These are phyloP conservation scores for Garcia nutans DNA, from an alignment of 345 rosid species.

Conservation along the genomic window DNA sequence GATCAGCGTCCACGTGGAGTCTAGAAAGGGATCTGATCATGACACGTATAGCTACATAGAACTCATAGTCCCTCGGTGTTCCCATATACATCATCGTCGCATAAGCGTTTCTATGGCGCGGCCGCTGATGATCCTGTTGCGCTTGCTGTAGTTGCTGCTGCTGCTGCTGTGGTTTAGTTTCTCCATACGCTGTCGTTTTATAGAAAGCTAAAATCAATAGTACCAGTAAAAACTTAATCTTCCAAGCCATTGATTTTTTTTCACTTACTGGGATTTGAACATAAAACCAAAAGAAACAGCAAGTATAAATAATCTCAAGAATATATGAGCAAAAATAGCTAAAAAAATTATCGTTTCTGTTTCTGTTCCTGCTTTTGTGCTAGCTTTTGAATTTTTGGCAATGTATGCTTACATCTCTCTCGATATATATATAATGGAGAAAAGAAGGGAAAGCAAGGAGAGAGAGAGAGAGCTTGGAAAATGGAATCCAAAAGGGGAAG, in stretches of 20 bases:
- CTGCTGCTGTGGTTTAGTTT: background rate
- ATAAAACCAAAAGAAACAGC: background rate
- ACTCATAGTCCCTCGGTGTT: constrained; percentile 96
- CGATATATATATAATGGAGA: background rate
- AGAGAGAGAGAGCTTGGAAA: background rate
- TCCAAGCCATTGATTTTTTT: constrained; percentile 3
- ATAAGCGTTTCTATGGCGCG: constrained; percentile 68
- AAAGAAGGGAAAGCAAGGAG: background rate
- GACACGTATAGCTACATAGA: constrained; percentile 89
- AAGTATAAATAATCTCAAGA: background rate
- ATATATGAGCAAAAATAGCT: background rate
- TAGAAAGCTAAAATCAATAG: background rate
- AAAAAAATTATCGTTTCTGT: too few species aligned
- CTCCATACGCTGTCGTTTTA: constrained; percentile 27
- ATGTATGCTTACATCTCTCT: background rate
- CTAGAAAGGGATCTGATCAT: constrained; percentile 72
- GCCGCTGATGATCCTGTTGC: constrained; percentile 15
- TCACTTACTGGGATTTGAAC: background rate
- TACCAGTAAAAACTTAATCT: background rate
- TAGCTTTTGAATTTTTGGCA: background rate
- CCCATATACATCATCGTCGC: constrained; percentile 99
- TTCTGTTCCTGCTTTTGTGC: background rate
- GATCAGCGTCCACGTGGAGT: constrained; percentile 77
- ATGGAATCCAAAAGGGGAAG: background rate
- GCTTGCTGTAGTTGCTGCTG: constrained; percentile 28